A percentile compares a stretch with the other conserved stretches of the same genome.
Conservation (phyloP, 192 early-diverging fungal species). For the Umbelopsis sp. region DNA sequence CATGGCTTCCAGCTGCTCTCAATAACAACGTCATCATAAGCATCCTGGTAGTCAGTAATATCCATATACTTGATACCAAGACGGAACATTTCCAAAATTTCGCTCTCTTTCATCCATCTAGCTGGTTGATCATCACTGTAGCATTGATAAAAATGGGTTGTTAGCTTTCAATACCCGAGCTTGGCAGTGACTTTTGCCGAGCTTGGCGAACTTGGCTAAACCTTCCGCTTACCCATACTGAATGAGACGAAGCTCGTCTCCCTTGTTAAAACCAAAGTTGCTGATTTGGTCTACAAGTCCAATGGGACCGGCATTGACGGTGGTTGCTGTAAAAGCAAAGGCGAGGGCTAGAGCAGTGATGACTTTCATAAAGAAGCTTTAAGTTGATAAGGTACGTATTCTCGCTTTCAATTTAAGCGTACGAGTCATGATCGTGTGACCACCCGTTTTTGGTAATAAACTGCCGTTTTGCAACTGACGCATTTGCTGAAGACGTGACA, state of each 20-base stretch:
- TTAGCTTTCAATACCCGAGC: not conserved
- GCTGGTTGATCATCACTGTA: slow-evolving; percentile 53
- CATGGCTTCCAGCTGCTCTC: slow-evolving; percentile 28
- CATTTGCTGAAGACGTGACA: not conserved
- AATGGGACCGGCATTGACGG: slow-evolving; percentile 29
- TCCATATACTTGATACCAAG: slow-evolving; percentile 81
- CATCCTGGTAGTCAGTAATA: slow-evolving; percentile 74
- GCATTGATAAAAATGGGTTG: not conserved
- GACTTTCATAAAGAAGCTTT: slow-evolving; percentile 28
- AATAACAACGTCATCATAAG: slow-evolving; percentile 20
- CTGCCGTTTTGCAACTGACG: not conserved
- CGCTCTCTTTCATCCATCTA: slow-evolving; percentile 58
- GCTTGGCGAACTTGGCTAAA: not conserved
- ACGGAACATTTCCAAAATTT: slow-evolving; percentile 71
- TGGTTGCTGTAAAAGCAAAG: slow-evolving; percentile 24
- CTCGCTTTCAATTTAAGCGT: not conserved
- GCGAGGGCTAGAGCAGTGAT: slow-evolving; percentile 27
- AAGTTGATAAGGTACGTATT: slow-evolving; percentile 3
- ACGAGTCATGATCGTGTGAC: slow-evolving; percentile 4
- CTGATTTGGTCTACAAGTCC: slow-evolving; percentile 23
- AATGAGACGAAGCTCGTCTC: slow-evolving; percentile 50
- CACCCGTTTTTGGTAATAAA: not conserved
- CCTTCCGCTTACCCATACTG: slow-evolving; percentile 40
- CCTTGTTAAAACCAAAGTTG: slow-evolving; percentile 14
- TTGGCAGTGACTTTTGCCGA: slow-evolving; percentile 1